Evolutionary conservation across 208 protist species (phyloP).

Genomic region (Crithidia thermophila): DNA sequence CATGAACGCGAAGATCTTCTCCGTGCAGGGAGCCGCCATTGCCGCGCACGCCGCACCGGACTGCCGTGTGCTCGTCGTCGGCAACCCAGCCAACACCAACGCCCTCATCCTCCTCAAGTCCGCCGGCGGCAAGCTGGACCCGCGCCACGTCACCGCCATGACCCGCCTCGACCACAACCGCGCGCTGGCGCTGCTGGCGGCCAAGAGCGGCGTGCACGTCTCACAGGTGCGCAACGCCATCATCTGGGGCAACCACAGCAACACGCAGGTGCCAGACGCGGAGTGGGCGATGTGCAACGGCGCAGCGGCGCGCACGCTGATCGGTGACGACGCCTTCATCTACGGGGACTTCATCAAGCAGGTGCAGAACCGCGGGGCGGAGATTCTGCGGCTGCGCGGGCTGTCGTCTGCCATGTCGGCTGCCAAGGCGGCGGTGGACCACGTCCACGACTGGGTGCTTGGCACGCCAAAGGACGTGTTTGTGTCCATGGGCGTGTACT

Average conservation of each 20-base stretch:
- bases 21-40: slow-evolving; percentile 90
- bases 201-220: slow-evolving; percentile 62
- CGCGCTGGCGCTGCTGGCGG: slow-evolving; percentile 82
- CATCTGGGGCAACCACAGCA: slow-evolving; percentile 98
- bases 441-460: slow-evolving; percentile 73
- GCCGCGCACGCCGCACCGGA: slow-evolving; percentile 79
- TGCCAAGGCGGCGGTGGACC: slow-evolving; percentile 74
- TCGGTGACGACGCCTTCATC: slow-evolving; percentile 80
- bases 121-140: slow-evolving; percentile 65
- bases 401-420: slow-evolving; percentile 95
- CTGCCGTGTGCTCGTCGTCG: slow-evolving; percentile 93
- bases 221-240: slow-evolving; percentile 88
- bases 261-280: slow-evolving; percentile 94
- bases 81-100: slow-evolving; percentile 99
- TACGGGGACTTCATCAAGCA: slow-evolving; percentile 77
- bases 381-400: slow-evolving; percentile 89
- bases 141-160: slow-evolving; percentile 94
- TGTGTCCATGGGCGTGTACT: slow-evolving; percentile 95
- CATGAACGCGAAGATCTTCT: slow-evolving; percentile 97
- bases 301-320: slow-evolving; percentile 40
- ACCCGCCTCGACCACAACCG: slow-evolving; percentile 98
- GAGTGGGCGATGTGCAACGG: slow-evolving; percentile 71
- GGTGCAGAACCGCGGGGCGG: slow-evolving; percentile 93
- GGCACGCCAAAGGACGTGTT: slow-evolving; percentile 58
- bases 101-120: slow-evolving; percentile 91